Percentiles rank a stretch among this genome's conserved stretches.
Evolutionary conservation across 768 basidiomycete genomes (phyloP).

Genomic region (Boletellus emodensis): DNA sequence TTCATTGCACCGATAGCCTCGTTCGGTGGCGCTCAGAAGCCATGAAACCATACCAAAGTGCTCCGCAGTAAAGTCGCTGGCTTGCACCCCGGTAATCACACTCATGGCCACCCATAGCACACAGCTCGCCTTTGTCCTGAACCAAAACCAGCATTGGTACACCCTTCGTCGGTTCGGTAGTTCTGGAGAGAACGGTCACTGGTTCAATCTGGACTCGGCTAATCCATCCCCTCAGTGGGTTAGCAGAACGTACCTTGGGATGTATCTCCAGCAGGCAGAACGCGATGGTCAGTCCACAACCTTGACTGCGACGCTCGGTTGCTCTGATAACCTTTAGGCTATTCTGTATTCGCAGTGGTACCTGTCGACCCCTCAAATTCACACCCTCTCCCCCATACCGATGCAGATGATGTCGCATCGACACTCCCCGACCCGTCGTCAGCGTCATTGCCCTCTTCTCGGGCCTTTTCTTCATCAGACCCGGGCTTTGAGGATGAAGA

Average conservation of each 20-base stretch:
- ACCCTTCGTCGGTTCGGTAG: constrained; percentile 77
- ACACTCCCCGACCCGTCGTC: constrained; percentile 55
- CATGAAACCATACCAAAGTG: constrained; percentile 71
- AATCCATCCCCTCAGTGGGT: constrained; percentile 74
- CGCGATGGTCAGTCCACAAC: constrained; percentile 56
- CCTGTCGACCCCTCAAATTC: constrained; percentile 54
- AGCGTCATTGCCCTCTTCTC: constrained; percentile 16
- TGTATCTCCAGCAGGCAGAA: constrained; percentile 87
- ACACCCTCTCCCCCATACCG: constrained; percentile 54
- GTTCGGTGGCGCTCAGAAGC: constrained; percentile 81
- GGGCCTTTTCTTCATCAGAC: constrained; percentile 9
- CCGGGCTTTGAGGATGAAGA: constrained; percentile 75
- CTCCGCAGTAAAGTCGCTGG: constrained; percentile 61
- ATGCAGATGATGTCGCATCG: constrained; percentile 68
- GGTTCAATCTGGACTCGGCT: constrained; percentile 89
- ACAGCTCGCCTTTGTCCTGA: constrained; percentile 85
- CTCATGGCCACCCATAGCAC: constrained; percentile 41
- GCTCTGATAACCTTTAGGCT: constrained; percentile 46
- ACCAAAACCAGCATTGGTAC: constrained; percentile 87
- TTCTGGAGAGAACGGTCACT: constrained; percentile 53
- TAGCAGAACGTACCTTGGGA: constrained; percentile 73
- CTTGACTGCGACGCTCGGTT: not conserved
- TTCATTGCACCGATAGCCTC: constrained; percentile 40
- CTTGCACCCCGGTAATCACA: constrained; percentile 1
- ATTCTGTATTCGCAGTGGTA: constrained; percentile 75